Evolutionary conservation across 2,329 filamentous ascomycete species (phyloP), one percentile per base, ranked within the genome.

Genomic region (Phyllosticta citrichinensis): DNA sequence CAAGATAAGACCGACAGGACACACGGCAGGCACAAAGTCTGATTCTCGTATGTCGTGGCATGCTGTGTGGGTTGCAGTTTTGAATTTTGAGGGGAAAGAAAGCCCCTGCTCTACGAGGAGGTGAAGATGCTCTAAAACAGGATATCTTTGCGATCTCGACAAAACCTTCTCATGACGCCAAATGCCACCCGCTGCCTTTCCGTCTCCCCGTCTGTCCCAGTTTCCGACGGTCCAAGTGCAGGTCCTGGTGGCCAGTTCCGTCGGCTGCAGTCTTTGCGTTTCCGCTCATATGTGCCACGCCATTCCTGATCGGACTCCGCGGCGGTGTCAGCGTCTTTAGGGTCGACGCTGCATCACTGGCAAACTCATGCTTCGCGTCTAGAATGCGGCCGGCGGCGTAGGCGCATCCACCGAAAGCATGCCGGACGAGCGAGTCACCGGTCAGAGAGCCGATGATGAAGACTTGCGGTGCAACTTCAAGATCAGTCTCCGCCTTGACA

Each of bases 361-460:
- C 68, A 9, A 62, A 51, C 6, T 70, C 70, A 14, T 67, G 62
- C 5, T 67, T 66, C 6, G 50, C 62, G 19, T 58, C 55, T 3
- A 80, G 74, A 20, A 85, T 76, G 63, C 76, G 79, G 3, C 81
- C 79, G 3, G 82, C 83, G 4, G 80, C 76, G 66, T 81, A 81
- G 8, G 81, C 78, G 64, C 83, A 84, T 5, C 82, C 80, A 2
- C 83, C 83, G 27, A 83, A 81, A 9, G 81, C 81, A 66, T 84
- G 83, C 1, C 83, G 75, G 25, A 86, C 80, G 3, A 86, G 73
- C 2, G 82, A 83, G 67, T 86, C 83, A 3, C 83, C 83, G 0
- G 82, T 83, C 56, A 86, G 66, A 64, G 82, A 84, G 11, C 83
- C 83, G 47, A 81, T 80, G 52, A 82, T 77, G 67, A 83, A 84